phyloP scores from a whole-genome alignment of 1,284 basidiomycete genomes.

The Psilocybe mexicana region DNA sequence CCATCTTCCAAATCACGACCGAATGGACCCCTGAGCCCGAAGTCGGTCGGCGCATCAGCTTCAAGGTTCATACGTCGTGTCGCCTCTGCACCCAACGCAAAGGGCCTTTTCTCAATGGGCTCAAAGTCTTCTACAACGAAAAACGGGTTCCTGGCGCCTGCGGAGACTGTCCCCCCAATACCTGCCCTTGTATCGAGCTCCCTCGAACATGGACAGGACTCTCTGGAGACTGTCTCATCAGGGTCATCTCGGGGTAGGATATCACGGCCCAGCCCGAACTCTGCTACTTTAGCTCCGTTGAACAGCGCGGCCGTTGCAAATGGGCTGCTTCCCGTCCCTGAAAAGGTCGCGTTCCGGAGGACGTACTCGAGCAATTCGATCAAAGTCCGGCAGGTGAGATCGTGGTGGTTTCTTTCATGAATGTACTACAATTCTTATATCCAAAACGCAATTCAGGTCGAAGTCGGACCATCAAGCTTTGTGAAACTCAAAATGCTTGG shows the following conservation, averaged over 20 bases:
- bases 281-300: slow-evolving; percentile 23
- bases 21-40: slow-evolving; percentile 54
- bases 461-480: slow-evolving; percentile 90
- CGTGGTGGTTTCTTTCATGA: slow-evolving; percentile 5
- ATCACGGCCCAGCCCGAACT: slow-evolving; percentile 26
- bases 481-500: slow-evolving; percentile 94
- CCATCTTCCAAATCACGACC: slow-evolving; percentile 37
- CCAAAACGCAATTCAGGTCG: slow-evolving; percentile 55
- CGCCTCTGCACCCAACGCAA: slow-evolving; percentile 95
- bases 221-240: slow-evolving; percentile 71
- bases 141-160: slow-evolving; percentile 78
- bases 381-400: slow-evolving; percentile 82
- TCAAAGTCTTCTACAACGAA: slow-evolving; percentile 62
- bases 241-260: slow-evolving; percentile 61
- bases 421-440: slow-evolving; percentile 18
- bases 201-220: slow-evolving; percentile 62
- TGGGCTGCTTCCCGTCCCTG: slow-evolving; percentile 46
- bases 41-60: slow-evolving; percentile 66
- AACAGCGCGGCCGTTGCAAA: slow-evolving; percentile 44
- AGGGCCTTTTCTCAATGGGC: slow-evolving; percentile 76
- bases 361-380: slow-evolving; percentile 98
- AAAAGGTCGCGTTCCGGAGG: slow-evolving; percentile 79
- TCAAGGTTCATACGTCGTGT: slow-evolving; percentile 91
- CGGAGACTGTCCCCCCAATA: slow-evolving; percentile 52
- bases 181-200: slow-evolving; percentile 46